Evolutionary conservation across 202 grass and related monocot genomes (phyloP).

Genomic region (Miscanthus sacchariflorus): DNA sequence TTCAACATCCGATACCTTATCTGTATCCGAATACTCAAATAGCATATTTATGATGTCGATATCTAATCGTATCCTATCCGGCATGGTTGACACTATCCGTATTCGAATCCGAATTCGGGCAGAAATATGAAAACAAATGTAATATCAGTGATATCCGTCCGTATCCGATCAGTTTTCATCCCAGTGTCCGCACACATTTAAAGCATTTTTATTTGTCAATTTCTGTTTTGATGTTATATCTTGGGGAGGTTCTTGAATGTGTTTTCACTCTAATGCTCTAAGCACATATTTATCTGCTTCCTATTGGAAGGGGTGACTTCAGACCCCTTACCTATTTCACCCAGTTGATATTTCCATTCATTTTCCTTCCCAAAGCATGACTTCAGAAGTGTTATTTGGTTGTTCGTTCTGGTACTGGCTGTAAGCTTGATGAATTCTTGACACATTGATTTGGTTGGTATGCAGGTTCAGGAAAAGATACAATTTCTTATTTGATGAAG

Average conservation of each 20-base stretch:
- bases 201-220: not conserved
- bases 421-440: not conserved
- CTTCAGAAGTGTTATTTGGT: not conserved
- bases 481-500: conserved; percentile 81
- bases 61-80: too few species aligned
- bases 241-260: not conserved
- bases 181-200: not conserved
- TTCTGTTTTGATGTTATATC: conserved; percentile 16
- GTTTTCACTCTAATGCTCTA: not conserved
- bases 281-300: not conserved
- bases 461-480: conserved; percentile 94
- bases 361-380: conserved; percentile 20
- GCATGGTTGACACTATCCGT: too few species aligned
- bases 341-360: conserved; percentile 22
- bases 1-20: too few species aligned
- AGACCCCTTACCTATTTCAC: not conserved
- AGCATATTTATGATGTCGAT: too few species aligned
- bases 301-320: not conserved
- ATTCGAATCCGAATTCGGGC: too few species aligned
- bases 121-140: too few species aligned
- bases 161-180: too few species aligned
- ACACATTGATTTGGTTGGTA: not conserved
- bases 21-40: too few species aligned
- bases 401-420: not conserved
- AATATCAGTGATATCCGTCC: too few species aligned